A percentile compares a stretch with the other conserved stretches of the same genome.
Evolutionary conservation across 192 early-diverging fungal species (phyloP).

Genomic region (Podila horticola): DNA sequence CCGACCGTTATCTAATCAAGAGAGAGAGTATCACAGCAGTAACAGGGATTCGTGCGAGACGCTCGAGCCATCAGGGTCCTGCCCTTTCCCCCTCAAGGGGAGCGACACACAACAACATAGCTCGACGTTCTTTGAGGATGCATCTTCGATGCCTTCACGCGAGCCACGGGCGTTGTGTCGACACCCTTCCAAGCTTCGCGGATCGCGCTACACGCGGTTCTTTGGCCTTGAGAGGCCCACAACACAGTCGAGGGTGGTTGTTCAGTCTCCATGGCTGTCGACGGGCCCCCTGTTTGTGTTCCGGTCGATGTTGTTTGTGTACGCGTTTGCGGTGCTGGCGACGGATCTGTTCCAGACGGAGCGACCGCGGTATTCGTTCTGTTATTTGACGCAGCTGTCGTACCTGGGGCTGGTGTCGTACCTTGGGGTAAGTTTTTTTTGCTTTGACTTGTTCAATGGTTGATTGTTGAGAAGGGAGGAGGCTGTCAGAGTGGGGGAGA

Average conservation of each 20-base stretch:
- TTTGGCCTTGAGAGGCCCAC: constrained; percentile 18
- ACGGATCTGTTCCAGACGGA: constrained; percentile 30
- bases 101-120: too few relatives aligned
- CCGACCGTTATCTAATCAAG: too few relatives aligned
- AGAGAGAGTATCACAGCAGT: too few relatives aligned
- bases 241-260: constrained; percentile 18
- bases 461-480: neutral
- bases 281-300: constrained; percentile 16
- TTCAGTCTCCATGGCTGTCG: constrained; percentile 23
- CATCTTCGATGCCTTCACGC: too few relatives aligned
- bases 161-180: neutral
- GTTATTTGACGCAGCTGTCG: constrained; percentile 47
- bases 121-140: too few relatives aligned
- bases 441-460: neutral
- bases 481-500: too few relatives aligned
- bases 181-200: constrained; percentile 9
- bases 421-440: constrained; percentile 49
- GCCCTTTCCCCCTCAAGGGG: too few relatives aligned
- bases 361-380: constrained; percentile 27
- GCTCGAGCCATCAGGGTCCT: too few relatives aligned
- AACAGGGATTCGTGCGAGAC: too few relatives aligned
- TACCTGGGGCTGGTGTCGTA: constrained; percentile 41
- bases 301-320: constrained; percentile 16
- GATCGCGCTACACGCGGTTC: constrained; percentile 31
- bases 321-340: constrained; percentile 15